Evolutionary conservation across 2,329 filamentous ascomycete genomes (phyloP), one percentile per base, ranked within the genome.

Genomic region (Stemphylium lycopersici): DNA sequence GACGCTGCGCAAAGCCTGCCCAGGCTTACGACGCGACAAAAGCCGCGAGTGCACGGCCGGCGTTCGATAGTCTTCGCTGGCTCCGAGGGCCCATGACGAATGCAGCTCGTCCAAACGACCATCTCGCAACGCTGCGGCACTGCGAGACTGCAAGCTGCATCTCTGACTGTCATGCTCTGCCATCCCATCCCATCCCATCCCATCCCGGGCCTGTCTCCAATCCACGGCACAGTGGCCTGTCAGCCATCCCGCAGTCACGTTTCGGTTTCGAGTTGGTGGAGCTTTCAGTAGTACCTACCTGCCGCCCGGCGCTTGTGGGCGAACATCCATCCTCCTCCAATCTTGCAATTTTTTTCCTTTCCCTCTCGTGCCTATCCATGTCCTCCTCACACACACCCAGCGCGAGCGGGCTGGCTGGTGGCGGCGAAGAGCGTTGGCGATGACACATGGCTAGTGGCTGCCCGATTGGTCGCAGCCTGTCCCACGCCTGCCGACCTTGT

Each of bases 21-120:
- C 62, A 63, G 59, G 69, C 70, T 73, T 63, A 72, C 70, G 67
- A 71, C 69, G 62, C 67, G 67, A 61, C 61, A 65, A 62, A 55
- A 55, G 48, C 48, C 59, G 58, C 54, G 53, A 56, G 62, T 50
- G 69, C 68, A 69, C 69, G 69, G 69, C 45, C 67, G 65, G 66
- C 62, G 69, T 71, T 72, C 69, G 68, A 72, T 71, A 66, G 68
- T 63, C 59, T 64, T 68, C 62, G 67, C 65, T 66, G 61, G 65
- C 58, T 57, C 55, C 66, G 64, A 58, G 47, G 55, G 15, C 50
- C 62, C 59, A 71, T 72, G 70, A 73, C 69, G 69, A 68, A 69
- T 68, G 59, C 65, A 63, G 68, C 55, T 61, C 56, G 42, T 56
- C 57, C 61, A 65, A 48, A 62, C 58, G 69, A 63, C 50, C 63